Conservation (phyloP, 2,329 filamentous ascomycete species). For the Apiospora kogelbergensis region DNA sequence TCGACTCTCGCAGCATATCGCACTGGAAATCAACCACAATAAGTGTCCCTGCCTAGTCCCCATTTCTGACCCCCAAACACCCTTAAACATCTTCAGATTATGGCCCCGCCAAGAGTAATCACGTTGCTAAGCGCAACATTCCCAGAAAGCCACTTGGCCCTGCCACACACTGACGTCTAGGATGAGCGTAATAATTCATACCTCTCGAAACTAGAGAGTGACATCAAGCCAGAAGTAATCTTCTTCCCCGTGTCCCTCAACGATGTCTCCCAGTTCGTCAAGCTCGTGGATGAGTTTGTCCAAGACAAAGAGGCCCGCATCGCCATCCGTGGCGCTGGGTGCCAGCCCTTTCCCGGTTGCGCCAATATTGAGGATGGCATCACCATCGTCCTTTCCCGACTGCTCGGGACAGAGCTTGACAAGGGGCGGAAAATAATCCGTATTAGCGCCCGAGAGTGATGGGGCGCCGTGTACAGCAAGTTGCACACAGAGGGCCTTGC, state of each 20-base stretch:
- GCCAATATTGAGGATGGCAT: slow-evolving; percentile 17
- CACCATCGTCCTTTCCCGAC: slow-evolving; percentile 13
- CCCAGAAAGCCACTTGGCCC: background rate
- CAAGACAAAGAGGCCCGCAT: slow-evolving; percentile 5
- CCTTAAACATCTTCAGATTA: too few relatives aligned
- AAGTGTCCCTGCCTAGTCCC: too few relatives aligned
- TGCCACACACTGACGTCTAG: background rate
- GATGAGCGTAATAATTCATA: background rate
- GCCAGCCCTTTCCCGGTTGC: slow-evolving; percentile 13
- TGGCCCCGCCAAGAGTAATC: background rate
- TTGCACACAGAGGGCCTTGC: slow-evolving; percentile 4
- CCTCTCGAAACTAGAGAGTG: background rate
- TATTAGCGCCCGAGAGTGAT: slow-evolving; percentile 15
- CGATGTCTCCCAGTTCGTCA: background rate
- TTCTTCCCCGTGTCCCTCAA: background rate
- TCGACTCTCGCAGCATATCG: too few relatives aligned
- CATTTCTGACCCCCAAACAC: too few relatives aligned
- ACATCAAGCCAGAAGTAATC: background rate
- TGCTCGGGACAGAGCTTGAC: slow-evolving; percentile 1
- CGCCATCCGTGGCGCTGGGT: slow-evolving; percentile 17
- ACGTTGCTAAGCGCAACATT: background rate
- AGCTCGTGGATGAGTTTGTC: background rate
- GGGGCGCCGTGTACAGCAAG: slow-evolving; percentile 13
- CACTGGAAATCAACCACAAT: background rate
- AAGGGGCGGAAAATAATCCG: background rate